These are phyloP conservation scores for Iberis amara DNA, from an alignment of 441 rosid genomes.

Conservation along the genomic window DNA sequence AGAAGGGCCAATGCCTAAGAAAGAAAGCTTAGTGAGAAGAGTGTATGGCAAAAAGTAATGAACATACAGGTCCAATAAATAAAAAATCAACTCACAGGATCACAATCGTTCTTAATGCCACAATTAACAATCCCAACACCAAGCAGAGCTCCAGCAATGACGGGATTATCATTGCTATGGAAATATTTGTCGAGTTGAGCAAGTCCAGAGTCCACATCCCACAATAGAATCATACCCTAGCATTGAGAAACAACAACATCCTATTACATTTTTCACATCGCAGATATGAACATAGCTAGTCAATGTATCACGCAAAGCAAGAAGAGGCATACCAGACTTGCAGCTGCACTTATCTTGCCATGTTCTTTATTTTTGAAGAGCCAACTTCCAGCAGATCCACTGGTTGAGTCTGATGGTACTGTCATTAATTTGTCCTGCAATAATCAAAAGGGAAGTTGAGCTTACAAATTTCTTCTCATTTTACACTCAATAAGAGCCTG, in stretches of 20 bases:
- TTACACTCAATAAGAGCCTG: too few species aligned
- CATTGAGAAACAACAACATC: constrained; percentile 1
- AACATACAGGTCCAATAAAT: constrained; percentile 1
- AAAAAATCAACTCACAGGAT: constrained; percentile 61
- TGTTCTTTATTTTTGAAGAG: constrained; percentile 94
- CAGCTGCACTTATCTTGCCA: constrained; percentile 94
- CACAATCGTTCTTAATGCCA: constrained; percentile 75
- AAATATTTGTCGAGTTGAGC: constrained; percentile 87
- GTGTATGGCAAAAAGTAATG: constrained; percentile 1
- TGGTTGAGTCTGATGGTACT: constrained; percentile 60
- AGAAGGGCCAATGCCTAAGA: constrained; percentile 85
- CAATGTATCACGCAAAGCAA: neutral
- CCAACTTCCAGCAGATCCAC: constrained; percentile 77
- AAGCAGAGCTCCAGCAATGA: constrained; percentile 83
- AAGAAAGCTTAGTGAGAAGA: constrained; percentile 26
- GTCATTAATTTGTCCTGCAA: constrained; percentile 94
- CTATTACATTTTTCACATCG: too few species aligned
- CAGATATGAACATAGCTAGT: neutral
- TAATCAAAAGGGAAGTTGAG: constrained; percentile 16
- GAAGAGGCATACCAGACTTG: constrained; percentile 62
- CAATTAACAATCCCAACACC: constrained; percentile 96
- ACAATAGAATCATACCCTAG: constrained; percentile 88
- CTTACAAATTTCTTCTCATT: neutral
- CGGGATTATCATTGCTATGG: constrained; percentile 72
- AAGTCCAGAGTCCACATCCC: constrained; percentile 95